These are phyloP conservation scores for Metschnikowia picachoensis DNA, from an alignment of 805 yeast genomes.

Conservation along the genomic window DNA sequence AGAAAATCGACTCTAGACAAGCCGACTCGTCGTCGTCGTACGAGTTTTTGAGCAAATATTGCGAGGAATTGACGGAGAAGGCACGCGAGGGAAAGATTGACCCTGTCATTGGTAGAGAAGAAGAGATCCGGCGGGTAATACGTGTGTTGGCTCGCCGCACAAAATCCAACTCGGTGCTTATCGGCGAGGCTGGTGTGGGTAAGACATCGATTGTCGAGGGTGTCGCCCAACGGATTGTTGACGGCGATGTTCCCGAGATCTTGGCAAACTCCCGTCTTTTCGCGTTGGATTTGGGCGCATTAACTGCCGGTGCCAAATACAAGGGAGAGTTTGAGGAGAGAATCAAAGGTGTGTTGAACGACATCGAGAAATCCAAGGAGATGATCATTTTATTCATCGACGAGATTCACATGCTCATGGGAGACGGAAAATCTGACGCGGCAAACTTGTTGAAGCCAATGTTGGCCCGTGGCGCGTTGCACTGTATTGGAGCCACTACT, in stretches of 20 bases:
- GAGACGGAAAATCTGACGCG: constrained; percentile 96
- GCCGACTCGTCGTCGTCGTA: constrained; percentile 85
- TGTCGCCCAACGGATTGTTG: constrained; percentile 95
- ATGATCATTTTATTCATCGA: constrained; percentile 91
- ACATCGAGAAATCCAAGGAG: constrained; percentile 81
- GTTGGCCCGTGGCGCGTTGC: constrained; percentile 92
- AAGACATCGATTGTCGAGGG: constrained; percentile 98
- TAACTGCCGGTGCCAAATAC: constrained; percentile 97
- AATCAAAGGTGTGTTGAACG: constrained; percentile 92
- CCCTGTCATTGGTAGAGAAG: constrained; percentile 98
- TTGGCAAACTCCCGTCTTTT: constrained; percentile 76
- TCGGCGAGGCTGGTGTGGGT: constrained; percentile 99
- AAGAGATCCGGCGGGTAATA: constrained; percentile 92
- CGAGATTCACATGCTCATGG: constrained; percentile 99
- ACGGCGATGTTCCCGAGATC: constrained; percentile 90
- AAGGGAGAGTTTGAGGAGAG: constrained; percentile 99
- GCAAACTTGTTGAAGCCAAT: constrained; percentile 96
- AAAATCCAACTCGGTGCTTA: constrained; percentile 91
- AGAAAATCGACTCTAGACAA: constrained; percentile 86
- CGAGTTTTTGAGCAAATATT: constrained; percentile 86
- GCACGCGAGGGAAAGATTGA: constrained; percentile 94
- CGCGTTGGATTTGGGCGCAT: constrained; percentile 90
- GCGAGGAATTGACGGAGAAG: constrained; percentile 87
- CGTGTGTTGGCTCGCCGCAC: constrained; percentile 96
- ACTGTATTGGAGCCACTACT: constrained; percentile 98